Base-by-base conservation (phyloP, 345 rosid genomes). In the Trapa incisa region DNA sequence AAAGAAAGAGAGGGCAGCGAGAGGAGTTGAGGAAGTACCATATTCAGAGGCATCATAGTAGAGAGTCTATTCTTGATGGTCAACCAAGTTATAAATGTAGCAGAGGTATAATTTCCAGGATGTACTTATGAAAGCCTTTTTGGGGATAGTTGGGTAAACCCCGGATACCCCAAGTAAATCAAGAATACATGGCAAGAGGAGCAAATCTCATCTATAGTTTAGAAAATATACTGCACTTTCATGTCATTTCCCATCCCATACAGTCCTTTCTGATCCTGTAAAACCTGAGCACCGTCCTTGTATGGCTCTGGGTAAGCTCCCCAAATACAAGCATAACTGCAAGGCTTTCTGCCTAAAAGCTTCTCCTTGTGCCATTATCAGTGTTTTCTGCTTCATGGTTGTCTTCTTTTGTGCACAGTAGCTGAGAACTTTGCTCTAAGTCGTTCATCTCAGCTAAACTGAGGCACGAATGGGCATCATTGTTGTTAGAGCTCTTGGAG, bases 401-500 rank as follows among this genome's bases (percentile, higher is more conserved):
- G 63, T 58, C 32, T 58, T 3, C 63, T 35, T 12, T 33, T 7
- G 9, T 5, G 33, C 6, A 6, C 1, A 54, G 6, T n/a, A 16
- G 63, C 63, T 10, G 16, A 3, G 63, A 37, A 22, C 29, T 22
- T 22, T 22, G 29, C 29, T 22, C 29, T 22, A 32, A 33, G 7
- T 5, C 35, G 63, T 32, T 58, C 5, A 8, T 58, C 15, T 35
- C 5, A 42, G 36, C 62, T 65, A 43, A 65, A 36, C 50, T 65
- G 32, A 54, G 68, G 14, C 67, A 33, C 37, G 47, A 52, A 42
- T 67, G 70, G 43, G 66, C 65, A 48, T 36, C 60, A 57, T 64
- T 37, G 60, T 61, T 65, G 66, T 62, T 65, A 1, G 82, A 80
- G 76, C 78, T 74, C 80, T 78, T 86, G 5, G 76, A 65, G 71